Evolutionary conservation across 2,329 filamentous ascomycete species (phyloP).

Genomic region (Beauveria sp.): DNA sequence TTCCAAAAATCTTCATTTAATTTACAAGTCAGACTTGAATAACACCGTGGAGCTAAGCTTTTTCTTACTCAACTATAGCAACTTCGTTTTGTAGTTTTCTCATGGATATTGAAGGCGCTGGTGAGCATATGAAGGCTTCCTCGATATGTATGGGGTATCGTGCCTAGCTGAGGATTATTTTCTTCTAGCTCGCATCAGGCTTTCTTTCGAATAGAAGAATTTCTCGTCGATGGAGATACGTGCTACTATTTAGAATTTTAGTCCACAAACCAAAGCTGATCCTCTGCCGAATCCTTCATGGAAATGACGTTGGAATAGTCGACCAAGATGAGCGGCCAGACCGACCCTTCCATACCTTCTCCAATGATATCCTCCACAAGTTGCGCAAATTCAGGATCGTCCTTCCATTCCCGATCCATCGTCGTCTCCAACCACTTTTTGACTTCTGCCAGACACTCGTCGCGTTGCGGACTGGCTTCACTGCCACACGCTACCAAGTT

Average conservation of each 20-base stretch:
- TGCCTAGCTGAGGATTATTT: too few relatives aligned
- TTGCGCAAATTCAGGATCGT: not conserved
- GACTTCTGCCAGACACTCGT: not conserved
- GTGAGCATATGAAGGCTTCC: too few relatives aligned
- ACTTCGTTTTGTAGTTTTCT: too few relatives aligned
- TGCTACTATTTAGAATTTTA: not conserved
- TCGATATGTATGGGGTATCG: too few relatives aligned
- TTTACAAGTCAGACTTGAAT: too few relatives aligned
- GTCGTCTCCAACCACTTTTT: conserved; percentile 1
- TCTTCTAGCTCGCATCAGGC: too few relatives aligned
- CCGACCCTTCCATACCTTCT: not conserved
- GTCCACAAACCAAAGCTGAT: conserved; percentile 6
- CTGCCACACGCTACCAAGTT: not conserved
- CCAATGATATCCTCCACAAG: not conserved
- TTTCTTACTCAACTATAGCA: too few relatives aligned
- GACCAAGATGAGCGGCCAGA: conserved; percentile 1
- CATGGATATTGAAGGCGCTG: too few relatives aligned
- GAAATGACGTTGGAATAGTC: not conserved
- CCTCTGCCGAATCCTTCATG: not conserved
- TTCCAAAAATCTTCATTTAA: too few relatives aligned
- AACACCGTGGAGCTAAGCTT: too few relatives aligned
- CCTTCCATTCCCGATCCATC: not conserved
- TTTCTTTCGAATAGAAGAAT: too few relatives aligned
- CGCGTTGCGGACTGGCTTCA: not conserved
- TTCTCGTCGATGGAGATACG: too few relatives aligned